Evolutionary conservation across 345 rosid genomes (phyloP), one percentile per base, ranked within the genome.

Genomic region (Excoecaria cochinchinensis): DNA sequence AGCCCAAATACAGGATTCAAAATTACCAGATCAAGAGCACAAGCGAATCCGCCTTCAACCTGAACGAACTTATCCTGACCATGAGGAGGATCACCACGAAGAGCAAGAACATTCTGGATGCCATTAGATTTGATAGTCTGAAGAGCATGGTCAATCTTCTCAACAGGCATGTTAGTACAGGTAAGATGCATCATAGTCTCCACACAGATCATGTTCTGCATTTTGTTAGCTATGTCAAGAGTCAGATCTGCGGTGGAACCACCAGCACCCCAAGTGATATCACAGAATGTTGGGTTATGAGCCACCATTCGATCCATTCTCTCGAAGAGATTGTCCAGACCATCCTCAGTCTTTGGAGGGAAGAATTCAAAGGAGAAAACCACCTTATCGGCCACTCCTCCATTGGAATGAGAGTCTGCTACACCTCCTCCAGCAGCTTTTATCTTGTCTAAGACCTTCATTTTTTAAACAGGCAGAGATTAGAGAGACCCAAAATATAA

Each of bases 161-260:
- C 92, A 0, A 96, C 86, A 0, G 97, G 99, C 99, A 96, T 96
- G 80, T 96, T 96, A 47, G 98, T 93, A 74, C 99, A 96, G 59
- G 99, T 93, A 71, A 96, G 95, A 71, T 96, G 99, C 99, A 96
- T 96, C 99, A 96, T 93, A 25, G 97, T 86, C 90, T 96, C 98
- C 0, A 96, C 98, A 76, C 99, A 96, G 73, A 96, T 78, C n/a
- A 84, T 86, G 81, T 93, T 96, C 90, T 96, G 99, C 99, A 96
- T 96, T 90, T 78, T 81, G 66, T 91, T 90, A 67, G 97, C 97
- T 81, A 96, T 96, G 69, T 96, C 97, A 10, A 96, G 88, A 8
- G 98, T 96, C 22, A 96, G 89, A 81, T 96, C 98, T 0, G 98
- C 99, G 46, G 99, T 93, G 77, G 99, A 86, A 31, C 99, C 99